Evolutionary conservation across 306 rosid species (phyloP).

Genomic region (Comarum palustre): DNA sequence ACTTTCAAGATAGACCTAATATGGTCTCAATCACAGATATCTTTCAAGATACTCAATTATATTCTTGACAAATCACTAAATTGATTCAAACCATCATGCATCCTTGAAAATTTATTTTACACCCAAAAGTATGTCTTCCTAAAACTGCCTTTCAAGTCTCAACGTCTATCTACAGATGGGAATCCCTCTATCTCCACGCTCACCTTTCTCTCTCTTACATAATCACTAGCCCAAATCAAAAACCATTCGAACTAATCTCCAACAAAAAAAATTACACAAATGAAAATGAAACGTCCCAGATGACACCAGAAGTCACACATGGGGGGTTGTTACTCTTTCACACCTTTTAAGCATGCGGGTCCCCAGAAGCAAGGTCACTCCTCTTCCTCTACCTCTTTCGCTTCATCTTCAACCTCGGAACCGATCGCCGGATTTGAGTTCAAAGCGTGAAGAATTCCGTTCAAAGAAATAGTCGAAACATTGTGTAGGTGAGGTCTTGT

Average conservation of each 20-base stretch:
- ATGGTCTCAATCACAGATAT: too few relatives aligned
- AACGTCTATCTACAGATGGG: background rate
- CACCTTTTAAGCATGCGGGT: slow-evolving; percentile 5
- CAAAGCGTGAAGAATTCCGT: background rate
- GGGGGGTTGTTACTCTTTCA: slow-evolving; percentile 2
- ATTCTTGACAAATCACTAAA: too few relatives aligned
- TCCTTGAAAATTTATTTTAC: too few relatives aligned
- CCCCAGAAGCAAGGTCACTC: slow-evolving; percentile 1
- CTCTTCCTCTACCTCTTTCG: background rate
- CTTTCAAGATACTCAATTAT: too few relatives aligned
- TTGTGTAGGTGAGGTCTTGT: background rate
- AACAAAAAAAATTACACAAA: background rate
- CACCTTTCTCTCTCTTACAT: slow-evolving; percentile 35
- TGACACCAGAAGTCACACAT: slow-evolving; percentile 6
- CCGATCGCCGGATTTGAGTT: background rate
- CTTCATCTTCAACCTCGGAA: slow-evolving; percentile 4
- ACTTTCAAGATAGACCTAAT: too few relatives aligned
- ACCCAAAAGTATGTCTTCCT: too few relatives aligned
- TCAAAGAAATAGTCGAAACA: background rate
- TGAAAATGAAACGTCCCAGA: slow-evolving; percentile 33
- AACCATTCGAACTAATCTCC: slow-evolving; percentile 56
- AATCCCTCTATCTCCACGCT: background rate
- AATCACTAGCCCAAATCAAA: background rate
- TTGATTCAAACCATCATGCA: too few relatives aligned
- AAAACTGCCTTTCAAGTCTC: background rate